Conservation (phyloP, 2,329 filamentous ascomycete species). For the Cladosporium cucumerinum region DNA sequence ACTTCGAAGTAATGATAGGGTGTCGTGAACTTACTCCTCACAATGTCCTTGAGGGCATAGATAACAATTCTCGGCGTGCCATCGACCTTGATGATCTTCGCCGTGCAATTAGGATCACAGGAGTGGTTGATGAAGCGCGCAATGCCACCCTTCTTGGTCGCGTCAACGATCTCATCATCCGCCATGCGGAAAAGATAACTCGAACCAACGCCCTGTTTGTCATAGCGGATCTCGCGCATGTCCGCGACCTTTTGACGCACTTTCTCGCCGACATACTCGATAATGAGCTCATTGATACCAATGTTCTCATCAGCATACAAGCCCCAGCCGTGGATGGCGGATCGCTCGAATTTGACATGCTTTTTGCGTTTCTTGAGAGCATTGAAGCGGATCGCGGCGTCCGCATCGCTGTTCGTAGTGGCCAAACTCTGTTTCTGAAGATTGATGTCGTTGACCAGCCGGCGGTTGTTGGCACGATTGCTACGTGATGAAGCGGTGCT, state of each 20-base stretch:
- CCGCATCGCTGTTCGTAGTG: constrained; percentile 65
- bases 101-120: constrained; percentile 96
- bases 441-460: constrained; percentile 90
- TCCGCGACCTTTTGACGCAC: constrained; percentile 97
- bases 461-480: constrained; percentile 92
- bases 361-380: constrained; percentile 99
- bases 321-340: constrained; percentile 98
- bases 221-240: constrained; percentile 84
- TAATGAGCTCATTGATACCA: constrained; percentile 97
- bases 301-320: constrained; percentile 98
- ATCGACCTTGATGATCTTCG: constrained; percentile 98
- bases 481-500: constrained; percentile 88
- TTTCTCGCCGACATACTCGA: constrained; percentile 98
- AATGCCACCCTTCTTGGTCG: constrained; percentile 97
- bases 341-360: constrained; percentile 94
- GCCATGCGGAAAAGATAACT: constrained; percentile 98
- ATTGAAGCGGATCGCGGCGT: constrained; percentile 94
- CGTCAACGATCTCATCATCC: constrained; percentile 95
- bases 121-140: constrained; percentile 98
- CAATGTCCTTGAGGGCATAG: constrained; percentile 93
- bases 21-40: constrained; percentile 71
- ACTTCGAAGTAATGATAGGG: neutral
- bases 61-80: constrained; percentile 98
- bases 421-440: constrained; percentile 77
- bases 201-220: constrained; percentile 94